Evolutionary conservation across 2,329 filamentous ascomycete genomes (phyloP).

Genomic region (Alternaria sp.): DNA sequence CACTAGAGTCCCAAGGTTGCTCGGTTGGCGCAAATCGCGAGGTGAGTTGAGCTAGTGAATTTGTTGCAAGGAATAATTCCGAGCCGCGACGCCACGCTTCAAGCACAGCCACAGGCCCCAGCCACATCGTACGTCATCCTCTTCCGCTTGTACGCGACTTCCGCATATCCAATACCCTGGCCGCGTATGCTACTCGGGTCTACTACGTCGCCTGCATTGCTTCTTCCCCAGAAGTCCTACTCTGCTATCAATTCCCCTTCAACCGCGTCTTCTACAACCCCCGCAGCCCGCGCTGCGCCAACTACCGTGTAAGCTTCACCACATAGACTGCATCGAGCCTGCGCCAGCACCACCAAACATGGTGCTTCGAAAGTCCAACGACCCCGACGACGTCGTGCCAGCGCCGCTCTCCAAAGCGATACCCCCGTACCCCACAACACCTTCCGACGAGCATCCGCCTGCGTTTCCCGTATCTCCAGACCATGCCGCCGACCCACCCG

Average conservation of each 20-base stretch:
- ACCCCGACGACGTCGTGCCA: conserved; percentile 50
- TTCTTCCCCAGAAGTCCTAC: not conserved
- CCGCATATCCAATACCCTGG: not conserved
- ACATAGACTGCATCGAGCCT: not conserved
- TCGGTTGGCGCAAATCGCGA: conserved; percentile 1
- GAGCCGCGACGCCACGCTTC: not conserved
- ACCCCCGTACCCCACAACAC: conserved; percentile 58
- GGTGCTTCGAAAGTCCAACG: conserved; percentile 57
- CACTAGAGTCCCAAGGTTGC: conserved; percentile 1
- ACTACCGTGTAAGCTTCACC: conserved; percentile 1
- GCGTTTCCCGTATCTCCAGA: conserved; percentile 30
- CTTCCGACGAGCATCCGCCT: conserved; percentile 45
- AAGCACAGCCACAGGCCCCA: conserved; percentile 4
- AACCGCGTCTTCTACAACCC: not conserved
- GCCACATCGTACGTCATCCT: conserved; percentile 25
- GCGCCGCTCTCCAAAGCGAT: conserved; percentile 52
- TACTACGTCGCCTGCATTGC: conserved; percentile 1
- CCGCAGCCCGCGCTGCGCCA: not conserved
- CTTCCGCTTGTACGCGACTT: conserved; percentile 18
- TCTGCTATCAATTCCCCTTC: not conserved
- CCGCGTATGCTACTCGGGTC: conserved; percentile 17
- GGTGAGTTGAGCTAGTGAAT: conserved; percentile 14
- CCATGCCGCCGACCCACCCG: conserved; percentile 42
- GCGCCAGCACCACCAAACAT: conserved; percentile 39
- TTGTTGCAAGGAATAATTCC: conserved; percentile 14